phyloP scores from a whole-genome alignment of 2,329 filamentous ascomycete species.

The Trichoderma afroharzianum region DNA sequence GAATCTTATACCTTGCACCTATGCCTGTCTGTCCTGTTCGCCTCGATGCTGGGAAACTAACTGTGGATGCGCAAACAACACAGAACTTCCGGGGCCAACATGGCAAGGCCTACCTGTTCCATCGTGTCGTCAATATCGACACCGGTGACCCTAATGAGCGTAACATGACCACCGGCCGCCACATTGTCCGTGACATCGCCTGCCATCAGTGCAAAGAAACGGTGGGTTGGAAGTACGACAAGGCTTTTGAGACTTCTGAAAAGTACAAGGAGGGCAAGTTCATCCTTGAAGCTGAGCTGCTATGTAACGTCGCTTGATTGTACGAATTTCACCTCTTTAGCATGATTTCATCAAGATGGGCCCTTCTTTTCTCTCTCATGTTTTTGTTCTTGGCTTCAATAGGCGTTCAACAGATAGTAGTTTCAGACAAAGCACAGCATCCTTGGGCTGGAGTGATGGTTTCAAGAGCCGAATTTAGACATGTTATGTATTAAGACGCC shows the following conservation, averaged over 20 bases:
- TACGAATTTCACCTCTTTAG: neutral
- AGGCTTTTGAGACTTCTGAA: conserved; percentile 85
- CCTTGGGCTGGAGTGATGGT: neutral
- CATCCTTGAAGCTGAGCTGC: conserved; percentile 87
- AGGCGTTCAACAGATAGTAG: conserved; percentile 1
- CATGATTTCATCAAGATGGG: neutral
- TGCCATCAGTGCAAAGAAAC: conserved; percentile 89
- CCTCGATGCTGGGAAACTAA: neutral
- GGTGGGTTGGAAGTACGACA: conserved; percentile 99
- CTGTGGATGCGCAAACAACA: neutral
- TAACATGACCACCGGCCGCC: conserved; percentile 95
- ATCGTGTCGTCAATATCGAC: conserved; percentile 86
- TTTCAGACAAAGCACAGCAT: neutral
- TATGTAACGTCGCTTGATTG: conserved; percentile 67
- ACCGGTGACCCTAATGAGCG: conserved; percentile 83
- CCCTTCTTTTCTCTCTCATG: neutral
- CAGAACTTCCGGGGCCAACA: conserved; percentile 98
- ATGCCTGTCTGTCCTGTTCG: neutral
- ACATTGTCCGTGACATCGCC: conserved; percentile 88
- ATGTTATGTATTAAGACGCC: neutral
- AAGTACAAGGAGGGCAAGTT: conserved; percentile 99
- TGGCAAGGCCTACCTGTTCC: conserved; percentile 96
- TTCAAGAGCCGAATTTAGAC: neutral
- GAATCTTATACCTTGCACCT: neutral
- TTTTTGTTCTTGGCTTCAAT: neutral